These are phyloP conservation scores for Eucalyptus tenuipes DNA, from an alignment of 345 rosid genomes.

Conservation along the genomic window DNA sequence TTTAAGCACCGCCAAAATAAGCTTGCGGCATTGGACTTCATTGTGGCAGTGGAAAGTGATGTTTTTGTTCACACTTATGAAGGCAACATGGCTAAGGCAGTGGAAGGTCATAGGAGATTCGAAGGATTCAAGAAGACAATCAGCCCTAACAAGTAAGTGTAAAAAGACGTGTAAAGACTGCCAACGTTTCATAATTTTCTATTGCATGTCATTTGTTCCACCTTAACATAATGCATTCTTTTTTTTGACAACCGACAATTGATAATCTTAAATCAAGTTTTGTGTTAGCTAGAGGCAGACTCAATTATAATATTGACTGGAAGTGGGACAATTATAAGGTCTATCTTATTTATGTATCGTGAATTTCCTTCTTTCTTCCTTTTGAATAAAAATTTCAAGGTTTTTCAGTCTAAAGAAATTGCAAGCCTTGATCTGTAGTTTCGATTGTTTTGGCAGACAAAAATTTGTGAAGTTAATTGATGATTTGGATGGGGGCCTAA, in stretches of 20 bases:
- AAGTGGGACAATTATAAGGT: background rate
- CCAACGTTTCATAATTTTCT: no score
- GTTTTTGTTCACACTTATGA: conserved; percentile 54
- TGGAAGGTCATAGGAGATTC: conserved; percentile 50
- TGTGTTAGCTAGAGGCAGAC: background rate
- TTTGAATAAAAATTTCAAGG: background rate
- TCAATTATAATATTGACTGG: background rate
- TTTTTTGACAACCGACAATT: background rate
- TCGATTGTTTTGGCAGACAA: conserved; percentile 15
- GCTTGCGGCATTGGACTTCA: conserved; percentile 65
- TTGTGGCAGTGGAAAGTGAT: conserved; percentile 50
- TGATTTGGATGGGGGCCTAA: conserved; percentile 21
- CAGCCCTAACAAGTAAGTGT: conserved; percentile 47
- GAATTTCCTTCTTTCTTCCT: background rate
- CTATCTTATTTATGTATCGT: background rate
- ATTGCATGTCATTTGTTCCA: background rate
- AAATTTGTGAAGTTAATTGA: conserved; percentile 53
- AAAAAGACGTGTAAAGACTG: conserved; percentile 13
- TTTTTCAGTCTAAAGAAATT: background rate
- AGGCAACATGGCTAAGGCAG: conserved; percentile 86
- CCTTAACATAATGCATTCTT: background rate
- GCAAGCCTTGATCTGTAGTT: background rate
- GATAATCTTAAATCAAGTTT: background rate
- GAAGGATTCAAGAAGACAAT: conserved; percentile 68
- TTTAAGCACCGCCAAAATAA: conserved; percentile 30